phyloP scores from a whole-genome alignment of 805 yeast species.

The Lachancea sp. region DNA sequence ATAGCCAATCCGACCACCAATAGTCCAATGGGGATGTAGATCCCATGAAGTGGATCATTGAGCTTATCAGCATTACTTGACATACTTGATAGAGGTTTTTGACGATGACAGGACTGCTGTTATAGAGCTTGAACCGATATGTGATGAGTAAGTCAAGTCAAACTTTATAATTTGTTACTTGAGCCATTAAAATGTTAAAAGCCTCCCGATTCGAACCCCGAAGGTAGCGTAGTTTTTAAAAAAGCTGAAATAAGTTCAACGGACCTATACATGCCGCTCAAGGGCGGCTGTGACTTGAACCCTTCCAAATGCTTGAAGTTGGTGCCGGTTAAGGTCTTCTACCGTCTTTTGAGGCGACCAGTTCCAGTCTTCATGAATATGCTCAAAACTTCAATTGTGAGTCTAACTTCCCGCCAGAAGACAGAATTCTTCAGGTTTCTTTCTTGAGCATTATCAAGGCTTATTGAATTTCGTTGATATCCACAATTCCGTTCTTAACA shows the following conservation, averaged over 20 bases:
- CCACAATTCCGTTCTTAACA: constrained; percentile 64
- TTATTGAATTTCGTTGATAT: constrained; percentile 11
- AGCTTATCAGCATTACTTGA: constrained; percentile 36
- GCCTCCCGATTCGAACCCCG: not conserved
- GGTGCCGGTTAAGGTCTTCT: too few relatives aligned
- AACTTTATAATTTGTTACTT: not conserved
- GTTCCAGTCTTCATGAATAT: too few relatives aligned
- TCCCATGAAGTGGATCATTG: constrained; percentile 69
- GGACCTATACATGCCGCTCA: not conserved
- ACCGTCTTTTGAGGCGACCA: too few relatives aligned
- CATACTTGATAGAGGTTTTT: constrained; percentile 6
- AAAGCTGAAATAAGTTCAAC: not conserved
- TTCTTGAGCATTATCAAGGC: too few relatives aligned
- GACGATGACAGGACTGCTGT: not conserved
- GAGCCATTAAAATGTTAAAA: not conserved
- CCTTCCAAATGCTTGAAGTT: too few relatives aligned
- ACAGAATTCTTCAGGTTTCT: too few relatives aligned
- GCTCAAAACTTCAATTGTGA: too few relatives aligned
- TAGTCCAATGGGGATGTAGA: constrained; percentile 61
- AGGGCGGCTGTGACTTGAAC: too few relatives aligned
- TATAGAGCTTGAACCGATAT: not conserved
- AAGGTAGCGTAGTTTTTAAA: not conserved
- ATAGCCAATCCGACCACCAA: constrained; percentile 55
- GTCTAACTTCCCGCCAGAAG: too few relatives aligned
- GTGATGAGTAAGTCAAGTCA: not conserved